Evolutionary conservation across 2,329 filamentous ascomycete species (phyloP).

Genomic region (Lachnellula suecica): DNA sequence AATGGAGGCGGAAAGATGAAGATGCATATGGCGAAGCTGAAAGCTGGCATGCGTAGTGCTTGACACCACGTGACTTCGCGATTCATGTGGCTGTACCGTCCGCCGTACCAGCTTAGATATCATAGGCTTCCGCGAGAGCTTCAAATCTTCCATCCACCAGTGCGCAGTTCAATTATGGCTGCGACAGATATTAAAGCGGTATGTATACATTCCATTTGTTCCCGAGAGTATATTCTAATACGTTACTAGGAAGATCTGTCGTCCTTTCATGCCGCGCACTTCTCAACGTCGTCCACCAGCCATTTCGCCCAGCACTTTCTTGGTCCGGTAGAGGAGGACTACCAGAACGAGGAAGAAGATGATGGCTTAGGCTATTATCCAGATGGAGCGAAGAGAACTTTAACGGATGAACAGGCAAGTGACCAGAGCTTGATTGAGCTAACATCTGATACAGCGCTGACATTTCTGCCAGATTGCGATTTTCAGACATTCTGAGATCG

Average conservation of each 20-base stretch:
- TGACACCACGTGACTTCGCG: too few species aligned
- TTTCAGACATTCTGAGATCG: constrained; percentile 85
- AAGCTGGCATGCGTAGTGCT: too few species aligned
- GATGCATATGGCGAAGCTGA: too few species aligned
- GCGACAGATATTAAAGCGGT: constrained; percentile 41
- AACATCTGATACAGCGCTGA: background rate
- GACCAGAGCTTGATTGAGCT: background rate
- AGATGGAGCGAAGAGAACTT: constrained; percentile 82
- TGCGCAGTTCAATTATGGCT: constrained; percentile 21
- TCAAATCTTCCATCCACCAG: too few species aligned
- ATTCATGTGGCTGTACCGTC: too few species aligned
- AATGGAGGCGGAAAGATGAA: too few species aligned
- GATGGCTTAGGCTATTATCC: constrained; percentile 79
- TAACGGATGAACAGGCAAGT: constrained; percentile 70
- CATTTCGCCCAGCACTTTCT: constrained; percentile 56
- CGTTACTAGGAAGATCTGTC: constrained; percentile 26
- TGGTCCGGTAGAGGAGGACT: constrained; percentile 48
- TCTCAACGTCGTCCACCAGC: constrained; percentile 33
- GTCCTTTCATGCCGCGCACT: constrained; percentile 29
- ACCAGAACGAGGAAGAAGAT: constrained; percentile 48
- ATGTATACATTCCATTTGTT: constrained; percentile 15
- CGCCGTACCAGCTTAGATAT: too few species aligned
- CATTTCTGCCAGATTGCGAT: constrained; percentile 69
- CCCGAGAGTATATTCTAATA: constrained; percentile 6
- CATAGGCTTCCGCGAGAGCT: too few species aligned